Base-by-base conservation (phyloP, 2,329 filamentous ascomycete genomes). In the Sporothrix pseudoabietina region DNA sequence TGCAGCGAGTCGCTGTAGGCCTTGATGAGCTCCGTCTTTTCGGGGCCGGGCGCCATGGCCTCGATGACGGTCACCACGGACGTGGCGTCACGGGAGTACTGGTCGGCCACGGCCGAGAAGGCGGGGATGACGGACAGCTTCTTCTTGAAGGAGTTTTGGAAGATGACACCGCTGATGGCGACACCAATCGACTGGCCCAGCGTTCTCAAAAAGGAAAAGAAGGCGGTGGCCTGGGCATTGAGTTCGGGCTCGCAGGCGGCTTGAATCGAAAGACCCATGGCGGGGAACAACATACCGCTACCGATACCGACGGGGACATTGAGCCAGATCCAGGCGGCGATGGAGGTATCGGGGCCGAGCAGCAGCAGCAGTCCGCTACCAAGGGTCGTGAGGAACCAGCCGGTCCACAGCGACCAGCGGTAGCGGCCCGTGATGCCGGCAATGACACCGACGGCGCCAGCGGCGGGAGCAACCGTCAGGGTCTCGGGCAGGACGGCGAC, bases 1-100 rank as follows among this genome's bases (percentile, higher is more conserved):
- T 81, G 83, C 77, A 90, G 78, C 59, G 85, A 86, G 75, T 86
- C 84, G 2, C 85, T 85, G 77, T 89, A 90, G 12, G 84, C 73
- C 32, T 54, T 1, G 61, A 75, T 32, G 32, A 77, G 70, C 32
- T 35, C 19, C 2, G 81, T 80, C 77, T 84, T 87, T 79, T 69
- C 83, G 83, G 8, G 79, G 79, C 3, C 32, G 30, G 69, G 14
- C 2, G 83, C 81, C 83, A 89, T 86, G 0, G 76, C 75, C 76
- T 85, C 84, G 77, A 90, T 87, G 69, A 88, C 80, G 74, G 86
- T 81, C 0, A 89, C 86, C n/a, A 90, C 54, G 78, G 0, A 66
- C 0, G 87, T 86, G 0, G 88, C 86, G 77, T 90, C 87, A 71
- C 83, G 82, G n/a, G 86, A 86, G 76, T 87, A 87, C 35, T 82